Conservation (phyloP, 495 filamentous ascomycete species). For the Aspergillus carlsbadensis region DNA sequence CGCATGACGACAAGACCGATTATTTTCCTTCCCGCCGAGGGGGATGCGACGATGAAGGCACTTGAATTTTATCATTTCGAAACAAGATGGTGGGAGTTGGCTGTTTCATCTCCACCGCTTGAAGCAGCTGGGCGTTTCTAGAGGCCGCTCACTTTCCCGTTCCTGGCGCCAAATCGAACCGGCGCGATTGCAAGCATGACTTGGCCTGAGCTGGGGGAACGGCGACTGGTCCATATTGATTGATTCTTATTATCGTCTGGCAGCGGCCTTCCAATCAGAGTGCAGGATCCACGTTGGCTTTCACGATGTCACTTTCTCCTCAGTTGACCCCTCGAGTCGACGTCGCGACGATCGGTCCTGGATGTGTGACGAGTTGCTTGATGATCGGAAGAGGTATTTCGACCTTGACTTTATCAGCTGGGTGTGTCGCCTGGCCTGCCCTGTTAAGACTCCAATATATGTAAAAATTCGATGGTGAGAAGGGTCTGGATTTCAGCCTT, state of each 20-base stretch:
- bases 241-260: conserved; percentile 1
- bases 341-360: background rate
- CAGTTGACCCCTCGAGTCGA: conserved; percentile 1
- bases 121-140: conserved; percentile 19
- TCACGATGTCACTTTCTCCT: background rate
- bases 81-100: conserved; percentile 12
- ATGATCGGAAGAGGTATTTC: background rate
- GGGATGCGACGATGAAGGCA: background rate
- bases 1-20: background rate
- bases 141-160: conserved; percentile 18
- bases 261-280: conserved; percentile 4
- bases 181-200: conserved; percentile 4
- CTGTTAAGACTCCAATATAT: background rate
- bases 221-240: conserved; percentile 12
- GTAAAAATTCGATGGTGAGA: background rate
- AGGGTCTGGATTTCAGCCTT: background rate
- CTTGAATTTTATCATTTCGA: conserved; percentile 10
- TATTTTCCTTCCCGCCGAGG: background rate
- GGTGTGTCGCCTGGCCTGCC: background rate
- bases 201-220: background rate
- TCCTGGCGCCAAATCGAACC: conserved; percentile 23
- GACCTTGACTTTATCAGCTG: background rate
- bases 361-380: background rate
- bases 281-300: background rate
- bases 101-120: conserved; percentile 24